Conservation (phyloP, 192 early-diverging fungal species). For the Coemansia sp. region DNA sequence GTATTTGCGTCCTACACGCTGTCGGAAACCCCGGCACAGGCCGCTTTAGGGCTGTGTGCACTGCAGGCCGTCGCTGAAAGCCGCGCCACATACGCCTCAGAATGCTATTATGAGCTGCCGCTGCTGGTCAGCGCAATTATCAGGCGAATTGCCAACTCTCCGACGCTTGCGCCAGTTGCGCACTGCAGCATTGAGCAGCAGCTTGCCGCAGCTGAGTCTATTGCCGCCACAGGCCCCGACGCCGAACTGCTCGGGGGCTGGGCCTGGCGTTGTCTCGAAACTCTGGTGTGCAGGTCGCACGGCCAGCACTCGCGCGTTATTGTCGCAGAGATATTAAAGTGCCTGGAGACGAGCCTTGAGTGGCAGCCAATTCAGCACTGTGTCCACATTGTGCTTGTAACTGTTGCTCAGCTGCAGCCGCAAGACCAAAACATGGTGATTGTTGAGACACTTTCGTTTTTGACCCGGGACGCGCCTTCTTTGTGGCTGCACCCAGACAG, state of each 20-base stretch:
- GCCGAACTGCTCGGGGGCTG: slow-evolving; percentile 19
- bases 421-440: slow-evolving; percentile 56
- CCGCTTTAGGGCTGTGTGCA: slow-evolving; percentile 62
- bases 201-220: not conserved
- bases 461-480: slow-evolving; percentile 34
- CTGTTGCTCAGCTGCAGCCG: slow-evolving; percentile 37
- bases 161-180: not conserved
- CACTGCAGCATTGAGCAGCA: slow-evolving; percentile 14
- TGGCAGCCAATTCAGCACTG: slow-evolving; percentile 37
- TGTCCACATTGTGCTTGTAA: slow-evolving; percentile 26
- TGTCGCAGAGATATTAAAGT: slow-evolving; percentile 47
- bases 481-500: slow-evolving; percentile 17
- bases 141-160: slow-evolving; percentile 22
- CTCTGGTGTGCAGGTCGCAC: slow-evolving; percentile 38
- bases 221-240: not conserved
- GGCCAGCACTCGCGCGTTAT: slow-evolving; percentile 50
- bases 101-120: slow-evolving; percentile 63
- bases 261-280: slow-evolving; percentile 42
- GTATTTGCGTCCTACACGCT: slow-evolving; percentile 56
- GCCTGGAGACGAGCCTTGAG: slow-evolving; percentile 28
- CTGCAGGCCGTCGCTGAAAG: slow-evolving; percentile 64
- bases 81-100: slow-evolving; percentile 61
- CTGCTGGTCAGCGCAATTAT: slow-evolving; percentile 59
- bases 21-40: slow-evolving; percentile 9
- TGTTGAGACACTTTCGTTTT: slow-evolving; percentile 39